Conservation (phyloP, 2,329 filamentous ascomycete genomes). For the Penicillium sp. region DNA sequence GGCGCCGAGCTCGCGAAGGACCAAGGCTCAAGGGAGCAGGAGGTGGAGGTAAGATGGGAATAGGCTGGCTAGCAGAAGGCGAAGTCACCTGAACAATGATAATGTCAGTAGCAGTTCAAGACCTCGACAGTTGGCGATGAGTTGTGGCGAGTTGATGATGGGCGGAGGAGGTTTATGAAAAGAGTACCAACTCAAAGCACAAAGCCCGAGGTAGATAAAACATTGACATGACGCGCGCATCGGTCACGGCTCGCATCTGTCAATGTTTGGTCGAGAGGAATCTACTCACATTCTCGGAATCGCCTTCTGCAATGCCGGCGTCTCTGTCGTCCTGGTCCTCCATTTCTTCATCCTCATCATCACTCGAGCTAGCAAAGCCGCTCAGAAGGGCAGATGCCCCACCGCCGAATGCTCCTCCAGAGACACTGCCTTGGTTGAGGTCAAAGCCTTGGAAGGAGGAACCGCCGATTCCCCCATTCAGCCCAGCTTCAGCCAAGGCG, state of each 20-base stretch:
- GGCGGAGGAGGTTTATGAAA: conserved; percentile 2
- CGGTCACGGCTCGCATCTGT: conserved; percentile 52
- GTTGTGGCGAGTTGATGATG: neutral
- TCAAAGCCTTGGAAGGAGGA: conserved; percentile 59
- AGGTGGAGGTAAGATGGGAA: conserved; percentile 49
- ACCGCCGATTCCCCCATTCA: conserved; percentile 59
- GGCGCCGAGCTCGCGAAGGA: conserved; percentile 77
- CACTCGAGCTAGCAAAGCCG: conserved; percentile 89
- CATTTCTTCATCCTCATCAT: conserved; percentile 92
- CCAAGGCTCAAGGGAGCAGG: conserved; percentile 77
- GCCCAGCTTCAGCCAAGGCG: conserved; percentile 72
- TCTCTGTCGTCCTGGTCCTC: conserved; percentile 58
- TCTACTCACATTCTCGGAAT: conserved; percentile 63
- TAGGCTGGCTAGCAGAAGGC: conserved; percentile 38
- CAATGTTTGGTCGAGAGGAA: conserved; percentile 52
- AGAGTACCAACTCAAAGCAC: neutral
- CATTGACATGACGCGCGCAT: neutral
- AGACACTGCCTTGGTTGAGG: conserved; percentile 60
- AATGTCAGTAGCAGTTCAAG: conserved; percentile 11
- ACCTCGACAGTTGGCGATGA: neutral
- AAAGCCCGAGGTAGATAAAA: neutral
- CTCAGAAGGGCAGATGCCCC: conserved; percentile 65
- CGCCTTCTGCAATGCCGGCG: conserved; percentile 38
- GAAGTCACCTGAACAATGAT: conserved; percentile 22
- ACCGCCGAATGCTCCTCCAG: conserved; percentile 66